These are phyloP conservation scores for Linanthus parryae DNA, from an alignment of 148 eudicot species.

Conservation along the genomic window DNA sequence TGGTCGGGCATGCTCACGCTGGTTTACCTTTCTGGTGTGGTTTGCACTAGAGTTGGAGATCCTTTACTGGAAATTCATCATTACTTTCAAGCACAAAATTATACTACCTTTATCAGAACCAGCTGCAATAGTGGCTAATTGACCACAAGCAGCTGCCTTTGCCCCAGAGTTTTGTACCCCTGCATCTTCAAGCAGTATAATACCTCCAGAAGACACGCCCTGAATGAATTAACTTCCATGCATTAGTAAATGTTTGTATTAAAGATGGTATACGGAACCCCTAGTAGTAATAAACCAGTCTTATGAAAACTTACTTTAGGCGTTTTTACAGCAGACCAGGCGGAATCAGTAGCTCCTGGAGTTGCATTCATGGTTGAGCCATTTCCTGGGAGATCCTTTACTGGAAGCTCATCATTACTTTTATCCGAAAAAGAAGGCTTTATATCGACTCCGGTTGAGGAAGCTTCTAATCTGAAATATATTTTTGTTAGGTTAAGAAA, in stretches of 20 bases:
- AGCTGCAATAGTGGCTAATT: slow-evolving; percentile 60
- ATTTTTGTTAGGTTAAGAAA: too few relatives aligned
- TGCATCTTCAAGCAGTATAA: slow-evolving; percentile 60
- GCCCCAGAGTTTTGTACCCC: slow-evolving; percentile 66
- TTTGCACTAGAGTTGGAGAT: too few relatives aligned
- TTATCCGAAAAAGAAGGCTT: slow-evolving; percentile 32
- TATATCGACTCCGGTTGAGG: slow-evolving; percentile 55
- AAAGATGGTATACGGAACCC: background rate
- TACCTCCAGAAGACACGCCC: slow-evolving; percentile 40
- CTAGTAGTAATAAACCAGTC: background rate
- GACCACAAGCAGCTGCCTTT: slow-evolving; percentile 89
- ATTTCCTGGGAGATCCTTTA: slow-evolving; percentile 19
- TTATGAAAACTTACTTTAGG: slow-evolving; percentile 26
- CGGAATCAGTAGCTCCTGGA: slow-evolving; percentile 15
- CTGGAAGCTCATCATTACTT: slow-evolving; percentile 15
- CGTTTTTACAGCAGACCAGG: slow-evolving; percentile 24
- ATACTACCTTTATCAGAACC: slow-evolving; percentile 63
- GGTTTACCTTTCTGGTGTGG: too few relatives aligned
- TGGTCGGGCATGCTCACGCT: too few relatives aligned
- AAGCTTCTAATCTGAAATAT: slow-evolving; percentile 63
- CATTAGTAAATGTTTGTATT: background rate
- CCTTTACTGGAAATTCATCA: slow-evolving; percentile 19
- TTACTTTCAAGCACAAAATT: background rate
- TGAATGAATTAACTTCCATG: slow-evolving; percentile 18
- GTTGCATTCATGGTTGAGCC: slow-evolving; percentile 17